These are phyloP conservation scores for Colletotrichum orchidophilum DNA, from an alignment of 2,329 filamentous ascomycete species.

Conservation along the genomic window DNA sequence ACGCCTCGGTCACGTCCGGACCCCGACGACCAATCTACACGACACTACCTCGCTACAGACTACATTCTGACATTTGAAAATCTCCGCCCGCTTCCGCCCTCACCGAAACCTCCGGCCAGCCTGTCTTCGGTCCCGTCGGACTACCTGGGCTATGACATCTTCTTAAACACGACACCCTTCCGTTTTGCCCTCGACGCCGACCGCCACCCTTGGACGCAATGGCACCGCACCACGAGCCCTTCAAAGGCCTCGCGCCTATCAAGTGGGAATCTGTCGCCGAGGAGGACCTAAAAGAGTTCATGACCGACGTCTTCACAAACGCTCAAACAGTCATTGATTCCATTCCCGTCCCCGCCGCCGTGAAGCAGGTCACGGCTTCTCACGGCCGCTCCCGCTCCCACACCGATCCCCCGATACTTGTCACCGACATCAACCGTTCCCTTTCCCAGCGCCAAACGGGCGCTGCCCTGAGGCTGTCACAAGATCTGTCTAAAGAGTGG, in stretches of 20 bases:
- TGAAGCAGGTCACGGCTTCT: conserved; percentile 52
- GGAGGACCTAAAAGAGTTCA: conserved; percentile 61
- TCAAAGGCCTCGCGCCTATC: conserved; percentile 65
- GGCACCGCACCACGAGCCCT: conserved; percentile 66
- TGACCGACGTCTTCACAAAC: conserved; percentile 69
- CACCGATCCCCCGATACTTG: conserved; percentile 62
- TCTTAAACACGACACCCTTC: not conserved
- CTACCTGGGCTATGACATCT: conserved; percentile 25
- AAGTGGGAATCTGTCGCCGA: conserved; percentile 59
- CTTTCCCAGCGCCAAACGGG: conserved; percentile 49
- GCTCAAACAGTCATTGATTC: conserved; percentile 80
- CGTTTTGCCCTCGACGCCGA: not conserved
- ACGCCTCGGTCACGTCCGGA: conserved; percentile 3
- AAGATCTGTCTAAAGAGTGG: conserved; percentile 81
- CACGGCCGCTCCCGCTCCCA: conserved; percentile 62
- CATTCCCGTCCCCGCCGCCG: conserved; percentile 62
- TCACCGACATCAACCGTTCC: conserved; percentile 62
- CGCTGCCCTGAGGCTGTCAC: conserved; percentile 57
- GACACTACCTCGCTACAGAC: not conserved
- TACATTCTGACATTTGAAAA: not conserved
- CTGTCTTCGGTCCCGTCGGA: conserved; percentile 3
- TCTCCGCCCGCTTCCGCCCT: not conserved
- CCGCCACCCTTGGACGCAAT: conserved; percentile 45
- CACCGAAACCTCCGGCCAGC: not conserved
- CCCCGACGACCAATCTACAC: not conserved